phyloP scores from a whole-genome alignment of 768 basidiomycete genomes.

The Leccinum barrowsii region DNA sequence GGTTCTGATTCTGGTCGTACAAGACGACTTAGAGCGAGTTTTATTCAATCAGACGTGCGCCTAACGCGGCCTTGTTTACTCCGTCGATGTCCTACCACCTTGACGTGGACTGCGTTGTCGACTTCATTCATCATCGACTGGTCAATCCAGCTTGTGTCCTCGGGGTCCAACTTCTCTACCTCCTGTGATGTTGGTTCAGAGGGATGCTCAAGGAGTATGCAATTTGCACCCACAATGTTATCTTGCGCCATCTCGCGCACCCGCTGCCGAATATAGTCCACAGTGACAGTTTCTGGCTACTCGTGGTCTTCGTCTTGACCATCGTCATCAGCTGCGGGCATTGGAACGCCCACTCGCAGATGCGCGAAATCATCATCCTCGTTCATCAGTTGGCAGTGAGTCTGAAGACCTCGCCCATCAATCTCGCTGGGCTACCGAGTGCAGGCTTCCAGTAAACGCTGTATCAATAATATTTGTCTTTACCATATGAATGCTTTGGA shows the following conservation, averaged over 20 bases:
- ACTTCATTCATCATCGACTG: slow-evolving; percentile 30
- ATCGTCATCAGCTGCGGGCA: slow-evolving; percentile 26
- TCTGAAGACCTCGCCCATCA: slow-evolving; percentile 50
- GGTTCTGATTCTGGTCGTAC: slow-evolving; percentile 43
- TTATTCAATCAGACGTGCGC: slow-evolving; percentile 51
- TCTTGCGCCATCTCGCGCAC: slow-evolving; percentile 31
- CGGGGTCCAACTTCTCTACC: slow-evolving; percentile 31
- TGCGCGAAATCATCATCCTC: slow-evolving; percentile 52
- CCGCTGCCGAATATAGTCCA: slow-evolving; percentile 32
- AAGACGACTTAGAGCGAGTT: slow-evolving; percentile 45
- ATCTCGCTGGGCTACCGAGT: slow-evolving; percentile 55
- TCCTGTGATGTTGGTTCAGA: slow-evolving; percentile 11
- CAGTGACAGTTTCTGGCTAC: slow-evolving; percentile 20
- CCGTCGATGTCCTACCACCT: slow-evolving; percentile 28
- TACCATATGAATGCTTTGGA: no score
- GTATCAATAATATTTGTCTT: no score
- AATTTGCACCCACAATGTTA: slow-evolving; percentile 27
- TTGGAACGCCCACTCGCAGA: slow-evolving; percentile 35
- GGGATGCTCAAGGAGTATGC: neutral
- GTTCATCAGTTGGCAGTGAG: slow-evolving; percentile 44
- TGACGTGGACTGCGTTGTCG: slow-evolving; percentile 30
- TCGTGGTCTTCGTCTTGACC: slow-evolving; percentile 31
- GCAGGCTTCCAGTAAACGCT: slow-evolving; percentile 25
- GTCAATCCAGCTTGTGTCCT: slow-evolving; percentile 45
- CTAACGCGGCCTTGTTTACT: slow-evolving; percentile 36